Evolutionary conservation across 805 yeast species (phyloP).

Genomic region (Candida adriatica): DNA sequence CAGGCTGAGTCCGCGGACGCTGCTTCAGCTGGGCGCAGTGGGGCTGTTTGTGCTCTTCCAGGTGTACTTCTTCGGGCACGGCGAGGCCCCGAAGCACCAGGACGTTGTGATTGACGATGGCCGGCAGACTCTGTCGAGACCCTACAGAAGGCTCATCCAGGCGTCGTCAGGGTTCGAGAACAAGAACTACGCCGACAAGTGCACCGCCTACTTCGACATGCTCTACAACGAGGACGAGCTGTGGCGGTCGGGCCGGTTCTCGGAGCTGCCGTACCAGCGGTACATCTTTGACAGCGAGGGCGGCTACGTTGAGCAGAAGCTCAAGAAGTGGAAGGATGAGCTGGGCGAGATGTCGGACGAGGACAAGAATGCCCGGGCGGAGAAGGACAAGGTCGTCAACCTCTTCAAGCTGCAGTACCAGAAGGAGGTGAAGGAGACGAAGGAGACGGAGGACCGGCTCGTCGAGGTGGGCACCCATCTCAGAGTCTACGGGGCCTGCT

Average conservation of each 20-base stretch:
- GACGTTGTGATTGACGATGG: constrained; percentile 4
- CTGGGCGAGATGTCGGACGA: constrained; percentile 8
- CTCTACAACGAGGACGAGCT: constrained; percentile 16
- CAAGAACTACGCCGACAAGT: constrained; percentile 18
- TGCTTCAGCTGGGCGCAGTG: neutral
- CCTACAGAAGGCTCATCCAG: constrained; percentile 5
- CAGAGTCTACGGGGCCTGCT: constrained; percentile 25
- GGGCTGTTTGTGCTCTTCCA: constrained; percentile 6
- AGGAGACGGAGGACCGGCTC: constrained; percentile 18
- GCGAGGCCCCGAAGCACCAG: neutral
- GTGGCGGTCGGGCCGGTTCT: constrained; percentile 20
- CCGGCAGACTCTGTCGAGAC: constrained; percentile 3
- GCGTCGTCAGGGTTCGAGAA: constrained; percentile 3
- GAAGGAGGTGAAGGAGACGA: constrained; percentile 13
- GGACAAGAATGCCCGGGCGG: constrained; percentile 10
- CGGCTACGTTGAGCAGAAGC: constrained; percentile 11
- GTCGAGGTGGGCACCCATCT: constrained; percentile 22
- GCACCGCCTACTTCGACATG: constrained; percentile 25
- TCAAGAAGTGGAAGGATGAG: constrained; percentile 10
- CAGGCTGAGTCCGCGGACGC: neutral
- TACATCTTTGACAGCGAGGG: constrained; percentile 18
- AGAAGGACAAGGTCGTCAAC: constrained; percentile 11
- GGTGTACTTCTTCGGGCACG: constrained; percentile 4
- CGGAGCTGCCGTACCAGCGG: constrained; percentile 14
- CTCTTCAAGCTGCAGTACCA: constrained; percentile 13